Percentiles rank a stretch among this genome's conserved stretches.
Evolutionary conservation across 371 early-diverging fungal species (phyloP).

Genomic region (Apophysomyces elegans): DNA sequence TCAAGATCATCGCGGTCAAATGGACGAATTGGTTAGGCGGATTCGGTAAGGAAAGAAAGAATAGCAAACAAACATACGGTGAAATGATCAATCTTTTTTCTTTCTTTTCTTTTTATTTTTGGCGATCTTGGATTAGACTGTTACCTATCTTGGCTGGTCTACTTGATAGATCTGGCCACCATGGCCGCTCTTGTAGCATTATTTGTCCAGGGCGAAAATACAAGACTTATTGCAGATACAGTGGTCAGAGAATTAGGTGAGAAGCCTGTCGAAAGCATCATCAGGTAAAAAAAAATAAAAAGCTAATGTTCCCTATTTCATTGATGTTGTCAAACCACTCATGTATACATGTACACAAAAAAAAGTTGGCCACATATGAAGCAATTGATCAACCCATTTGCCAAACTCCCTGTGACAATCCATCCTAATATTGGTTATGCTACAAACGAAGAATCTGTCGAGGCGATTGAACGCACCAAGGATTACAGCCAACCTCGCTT

Average conservation of each 20-base stretch:
- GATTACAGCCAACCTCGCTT: conserved; percentile 34
- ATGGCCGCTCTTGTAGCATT: conserved; percentile 23
- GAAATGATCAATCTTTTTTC: background rate
- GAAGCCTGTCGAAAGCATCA: conserved; percentile 17
- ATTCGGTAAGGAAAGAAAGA: conserved; percentile 26
- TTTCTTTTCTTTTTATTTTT: background rate
- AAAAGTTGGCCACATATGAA: conserved; percentile 6
- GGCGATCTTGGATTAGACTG: conserved; percentile 18
- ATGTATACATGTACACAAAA: background rate
- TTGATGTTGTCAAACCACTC: no score
- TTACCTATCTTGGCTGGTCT: conserved; percentile 19
- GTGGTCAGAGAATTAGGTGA: conserved; percentile 19
- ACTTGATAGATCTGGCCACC: conserved; percentile 26
- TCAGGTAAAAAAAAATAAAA: conserved; percentile 17
- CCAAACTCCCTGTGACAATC: conserved; percentile 26
- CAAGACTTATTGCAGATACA: conserved; percentile 23
- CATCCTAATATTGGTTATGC: conserved; percentile 63
- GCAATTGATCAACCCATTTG: conserved; percentile 47
- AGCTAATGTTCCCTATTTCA: no score
- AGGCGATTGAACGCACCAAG: conserved; percentile 32
- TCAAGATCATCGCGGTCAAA: conserved; percentile 21
- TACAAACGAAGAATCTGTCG: conserved; percentile 48
- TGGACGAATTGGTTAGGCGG: conserved; percentile 27
- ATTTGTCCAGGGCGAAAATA: conserved; percentile 28
- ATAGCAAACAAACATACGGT: background rate